Evolutionary conservation across 2,329 filamentous ascomycete species (phyloP).

Genomic region (Incumbomyces delicatus): DNA sequence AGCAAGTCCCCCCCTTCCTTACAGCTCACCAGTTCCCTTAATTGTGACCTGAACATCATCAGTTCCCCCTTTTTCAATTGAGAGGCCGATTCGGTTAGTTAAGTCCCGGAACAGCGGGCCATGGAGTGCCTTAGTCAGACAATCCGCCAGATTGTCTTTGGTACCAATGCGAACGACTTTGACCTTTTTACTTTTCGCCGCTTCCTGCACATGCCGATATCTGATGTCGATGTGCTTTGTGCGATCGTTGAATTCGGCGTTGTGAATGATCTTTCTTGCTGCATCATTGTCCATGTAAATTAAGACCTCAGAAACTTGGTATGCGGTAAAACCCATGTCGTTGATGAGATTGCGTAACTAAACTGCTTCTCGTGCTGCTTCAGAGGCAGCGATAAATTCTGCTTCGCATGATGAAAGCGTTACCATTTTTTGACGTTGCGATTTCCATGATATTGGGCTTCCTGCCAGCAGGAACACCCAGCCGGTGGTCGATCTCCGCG

Average conservation of each 20-base stretch:
- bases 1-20: too few species aligned
- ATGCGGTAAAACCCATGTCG: conserved; percentile 3
- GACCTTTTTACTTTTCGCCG: conserved; percentile 4
- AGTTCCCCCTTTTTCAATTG: too few species aligned
- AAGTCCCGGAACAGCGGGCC: too few species aligned
- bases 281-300: conserved; percentile 12
- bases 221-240: conserved; percentile 14
- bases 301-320: not conserved
- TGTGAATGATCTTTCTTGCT: conserved; percentile 5
- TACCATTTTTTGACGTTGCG: conserved; percentile 18
- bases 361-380: conserved; percentile 7
- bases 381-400: conserved; percentile 15
- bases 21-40: too few species aligned
- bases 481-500: conserved; percentile 15
- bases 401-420: conserved; percentile 18
- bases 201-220: conserved; percentile 9
- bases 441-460: conserved; percentile 20
- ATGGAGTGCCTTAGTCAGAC: conserved; percentile 8
- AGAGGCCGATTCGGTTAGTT: too few species aligned
- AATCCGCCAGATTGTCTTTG: conserved; percentile 7
- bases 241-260: conserved; percentile 2
- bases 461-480: conserved; percentile 20
- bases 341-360: conserved; percentile 11
- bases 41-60: too few species aligned
- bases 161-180: conserved; percentile 5